Conservation (phyloP, 352 stramenopile genomes). For the Pythium dissimile region DNA sequence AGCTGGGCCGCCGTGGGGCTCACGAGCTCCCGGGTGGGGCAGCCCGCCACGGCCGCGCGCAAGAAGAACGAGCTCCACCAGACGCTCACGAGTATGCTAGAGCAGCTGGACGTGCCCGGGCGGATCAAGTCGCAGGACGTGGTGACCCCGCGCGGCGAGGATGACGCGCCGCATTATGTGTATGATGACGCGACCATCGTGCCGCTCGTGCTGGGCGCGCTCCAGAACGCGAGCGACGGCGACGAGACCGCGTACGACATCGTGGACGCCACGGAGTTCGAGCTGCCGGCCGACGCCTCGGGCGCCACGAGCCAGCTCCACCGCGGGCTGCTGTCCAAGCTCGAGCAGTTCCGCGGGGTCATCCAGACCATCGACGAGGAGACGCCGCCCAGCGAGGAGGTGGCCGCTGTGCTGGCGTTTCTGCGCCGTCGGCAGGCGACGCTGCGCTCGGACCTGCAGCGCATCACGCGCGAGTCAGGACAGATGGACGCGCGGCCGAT, state of each 20-base stretch:
- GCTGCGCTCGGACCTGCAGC: conserved; percentile 15
- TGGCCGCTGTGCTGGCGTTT: conserved; percentile 12
- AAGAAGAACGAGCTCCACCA: conserved; percentile 16
- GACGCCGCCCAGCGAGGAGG: conserved; percentile 8
- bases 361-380: conserved; percentile 22
- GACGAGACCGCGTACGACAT: conserved; percentile 7
- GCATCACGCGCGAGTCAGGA: conserved; percentile 7
- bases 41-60: not conserved
- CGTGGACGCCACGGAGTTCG: conserved; percentile 7
- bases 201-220: conserved; percentile 5
- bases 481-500: too few species aligned
- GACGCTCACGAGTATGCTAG: conserved; percentile 6
- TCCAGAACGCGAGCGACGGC: not conserved
- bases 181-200: conserved; percentile 18
- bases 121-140: conserved; percentile 21
- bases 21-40: too few species aligned
- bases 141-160: conserved; percentile 11
- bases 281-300: conserved; percentile 3
- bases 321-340: conserved; percentile 11
- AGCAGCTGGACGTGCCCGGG: conserved; percentile 19
- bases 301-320: conserved; percentile 10
- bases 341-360: conserved; percentile 19
- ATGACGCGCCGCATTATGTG: conserved; percentile 18
- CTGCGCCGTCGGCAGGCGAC: conserved; percentile 15
- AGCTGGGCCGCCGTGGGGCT: not conserved